Evolutionary conservation across 78 protist genomes (phyloP), one percentile per base, ranked within the genome.

Genomic region (Chrysochromulina parva): DNA sequence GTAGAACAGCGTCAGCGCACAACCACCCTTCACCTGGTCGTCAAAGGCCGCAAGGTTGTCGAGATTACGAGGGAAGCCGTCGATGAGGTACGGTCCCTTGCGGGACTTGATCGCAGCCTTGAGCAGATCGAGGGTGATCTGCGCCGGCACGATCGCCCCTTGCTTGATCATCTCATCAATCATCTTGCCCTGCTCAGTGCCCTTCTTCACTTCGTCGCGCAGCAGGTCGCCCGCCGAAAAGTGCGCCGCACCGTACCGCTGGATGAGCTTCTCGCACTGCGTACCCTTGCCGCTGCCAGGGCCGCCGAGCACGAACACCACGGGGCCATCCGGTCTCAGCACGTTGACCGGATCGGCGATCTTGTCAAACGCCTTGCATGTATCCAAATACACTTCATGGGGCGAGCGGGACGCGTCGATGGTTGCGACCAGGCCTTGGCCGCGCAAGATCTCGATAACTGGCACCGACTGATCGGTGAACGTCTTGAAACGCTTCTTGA

Each of bases 1-100:
- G 62, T 58, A 58, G 62, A 6, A 58, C 11, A 58, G 11, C 62
- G 11, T 11, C 22, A 6, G 22, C 62, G 62, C 62, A 6, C 6
- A 58, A 11, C 22, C 62, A 58, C 6, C 22, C 11, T 58, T 58
- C 6, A 58, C 62, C 6, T 6, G 6, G 6, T 13, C 22, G 16
- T 38, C 16, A 57, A 57, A 76, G 47, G 60, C 85, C 1, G 85
- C 3, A 11, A 76, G 55, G 58, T 76, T 76, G 85, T 76, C 10
- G 38, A 78, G 76, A 48, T 84, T 93, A 59, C 97, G 90, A 38
- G 98, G 98, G 91, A 96, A 96, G 24, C 98, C 97, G 85, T 95
- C 97, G 60, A 95, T 88, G 24, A 96, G 91, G 88, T 91, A 93
- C 84, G 85, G 78, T 69, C 26, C 48, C 66, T 69, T 90, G 38